Evolutionary conservation across 139 green algal species (phyloP), one percentile per base, ranked within the genome.

Genomic region (Penium margaritaceum): DNA sequence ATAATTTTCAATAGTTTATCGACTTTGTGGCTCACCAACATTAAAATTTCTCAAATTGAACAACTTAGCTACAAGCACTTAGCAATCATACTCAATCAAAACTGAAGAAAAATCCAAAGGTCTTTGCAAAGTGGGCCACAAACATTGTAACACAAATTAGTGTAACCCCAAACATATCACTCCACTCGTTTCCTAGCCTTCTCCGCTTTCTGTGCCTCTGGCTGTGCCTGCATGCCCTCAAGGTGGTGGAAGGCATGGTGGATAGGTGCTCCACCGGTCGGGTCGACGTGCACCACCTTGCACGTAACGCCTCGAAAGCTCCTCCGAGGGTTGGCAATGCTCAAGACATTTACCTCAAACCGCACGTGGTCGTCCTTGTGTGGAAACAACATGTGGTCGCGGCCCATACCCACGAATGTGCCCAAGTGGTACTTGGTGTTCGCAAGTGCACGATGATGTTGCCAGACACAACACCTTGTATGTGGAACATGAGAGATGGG

Each of bases 401-500:
- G 60, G 62, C 91, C 89, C 84, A 95, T 89, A 57, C 89, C 91
- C 1, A 96, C 88, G 74, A 90, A 89, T 3, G 82, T 0, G 0
- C 92, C 92, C 3, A 90, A 83, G 51, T 95, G 86, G 65, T 90
- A 96, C 38, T 87, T 84, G 9, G 90, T 95, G n/a, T 92, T 17
- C 92, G 84, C 77, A 97, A 92, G 27, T 90, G 78, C 46, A 95
- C 82, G 24, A 97, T 91, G 76, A 97, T 96, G 80, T 95, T 92
- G 2, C 92, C 92, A 0, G 93, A 81, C 7, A 88, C 86, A 21
- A 84, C 81, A 34, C 66, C 35, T 62, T 86, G 70, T 0, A 21
- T 51, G 15, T 0, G 0, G 12, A 58, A 24, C 47, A 27, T 21
- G 47, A 58, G n/a, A n/a, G n/a, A 58, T 21, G n/a, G 44, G 15